Evolutionary conservation across 1,139 yeast species (phyloP), one percentile per base, ranked within the genome.

Genomic region (Eremothecium sinecaudum): DNA sequence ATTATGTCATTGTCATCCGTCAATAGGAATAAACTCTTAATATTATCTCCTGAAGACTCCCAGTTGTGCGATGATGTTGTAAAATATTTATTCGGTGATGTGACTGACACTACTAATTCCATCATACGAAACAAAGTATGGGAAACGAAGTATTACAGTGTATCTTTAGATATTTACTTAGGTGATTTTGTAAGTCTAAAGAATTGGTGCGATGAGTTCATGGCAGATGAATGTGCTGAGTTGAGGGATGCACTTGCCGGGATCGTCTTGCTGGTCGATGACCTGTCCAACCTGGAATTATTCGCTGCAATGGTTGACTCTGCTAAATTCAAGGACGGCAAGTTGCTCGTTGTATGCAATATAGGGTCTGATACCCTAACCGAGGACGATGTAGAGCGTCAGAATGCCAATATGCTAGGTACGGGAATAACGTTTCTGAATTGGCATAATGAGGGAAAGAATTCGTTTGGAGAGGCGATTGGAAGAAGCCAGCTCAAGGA

Each of bases 91-190:
- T 30, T 34, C 15, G 30, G 22, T 14, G 18, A 30, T 15, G 23
- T 41, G 5, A 21, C 16, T 26, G 34, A 30, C 10, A 24, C 17
- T 4, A 30, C 26, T 5, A 34, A 32, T 16, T 38, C 34, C 4
- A 51, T 53, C 14, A 10, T 48, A 9, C 47, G 47, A 34, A 34
- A 36, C 17, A 28, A 50, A 5, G 16, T 11, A 8, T 54, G 59
- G 58, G 37, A 33, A 10, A 59, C 54, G 5, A 57, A 53, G 39
- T 59, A 59, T 39, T 58, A 54, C 36, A 26, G 39, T 8, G 42
- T 48, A 0, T 21, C 24, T 0, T 43, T 46, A 15, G 62, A 58
- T 27, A 37, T 56, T 2, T 59, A 59, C 44, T 38, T 59, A n/a
- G 63, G 58, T 35, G 46, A 43, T 5, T 44, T 36, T 24, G 48